These are phyloP conservation scores for Curvularia spicifera DNA, from an alignment of 2,329 filamentous ascomycete species.

Conservation along the genomic window DNA sequence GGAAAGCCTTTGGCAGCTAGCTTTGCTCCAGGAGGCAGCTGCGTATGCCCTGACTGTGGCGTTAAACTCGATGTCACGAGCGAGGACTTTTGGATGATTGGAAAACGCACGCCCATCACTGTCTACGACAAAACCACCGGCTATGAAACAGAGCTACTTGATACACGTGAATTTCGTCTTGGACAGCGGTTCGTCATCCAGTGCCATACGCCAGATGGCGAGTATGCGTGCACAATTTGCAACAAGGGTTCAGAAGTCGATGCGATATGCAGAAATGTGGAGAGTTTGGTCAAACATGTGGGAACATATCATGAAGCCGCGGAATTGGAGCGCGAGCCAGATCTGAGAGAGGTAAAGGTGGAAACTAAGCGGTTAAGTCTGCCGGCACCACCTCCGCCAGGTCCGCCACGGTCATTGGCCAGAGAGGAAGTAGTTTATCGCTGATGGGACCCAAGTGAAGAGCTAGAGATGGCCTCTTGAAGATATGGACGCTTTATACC, in stretches of 20 bases:
- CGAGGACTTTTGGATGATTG: conserved; percentile 50
- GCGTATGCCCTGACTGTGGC: conserved; percentile 42
- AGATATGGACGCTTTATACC: not conserved
- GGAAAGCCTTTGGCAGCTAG: conserved; percentile 39
- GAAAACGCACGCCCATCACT: conserved; percentile 41
- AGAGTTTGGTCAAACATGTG: conserved; percentile 47
- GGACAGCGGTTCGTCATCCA: conserved; percentile 49
- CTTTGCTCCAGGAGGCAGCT: conserved; percentile 43
- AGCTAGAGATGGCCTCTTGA: too few species aligned
- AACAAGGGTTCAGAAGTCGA: conserved; percentile 42
- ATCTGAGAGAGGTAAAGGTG: conserved; percentile 38
- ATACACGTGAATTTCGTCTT: conserved; percentile 47
- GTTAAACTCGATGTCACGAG: conserved; percentile 35
- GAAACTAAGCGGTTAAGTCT: conserved; percentile 29
- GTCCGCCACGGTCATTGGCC: conserved; percentile 18
- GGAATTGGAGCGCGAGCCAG: conserved; percentile 43
- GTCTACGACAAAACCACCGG: conserved; percentile 28
- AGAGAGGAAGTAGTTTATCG: conserved; percentile 30
- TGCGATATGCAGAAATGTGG: conserved; percentile 45
- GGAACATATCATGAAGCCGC: conserved; percentile 42
- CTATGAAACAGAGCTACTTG: conserved; percentile 42
- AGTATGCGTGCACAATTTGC: conserved; percentile 49
- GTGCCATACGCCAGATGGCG: conserved; percentile 46
- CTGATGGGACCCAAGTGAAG: not conserved
- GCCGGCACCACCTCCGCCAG: conserved; percentile 26